Percentiles rank a stretch among this genome's conserved stretches.
These are phyloP conservation scores for Kodamaea kaohsiungensis DNA, from an alignment of 805 yeast species.

Conservation along the genomic window DNA sequence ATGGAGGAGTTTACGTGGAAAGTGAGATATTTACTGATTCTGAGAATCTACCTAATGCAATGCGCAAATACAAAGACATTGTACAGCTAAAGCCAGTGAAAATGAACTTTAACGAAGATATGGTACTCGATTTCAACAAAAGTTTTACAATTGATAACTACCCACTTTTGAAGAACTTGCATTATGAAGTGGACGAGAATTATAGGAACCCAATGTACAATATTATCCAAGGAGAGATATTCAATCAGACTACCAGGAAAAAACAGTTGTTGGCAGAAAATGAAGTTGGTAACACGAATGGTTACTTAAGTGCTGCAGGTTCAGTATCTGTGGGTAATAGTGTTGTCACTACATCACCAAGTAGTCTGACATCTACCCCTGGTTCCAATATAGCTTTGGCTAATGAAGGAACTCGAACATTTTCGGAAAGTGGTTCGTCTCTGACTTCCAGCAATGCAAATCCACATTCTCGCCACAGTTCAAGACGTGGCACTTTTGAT, in stretches of 20 bases:
- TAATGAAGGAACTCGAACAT: not conserved
- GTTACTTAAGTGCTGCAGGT: not conserved
- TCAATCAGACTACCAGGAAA: slow-evolving; percentile 10
- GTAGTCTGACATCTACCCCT: slow-evolving; percentile 10
- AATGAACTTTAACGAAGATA: slow-evolving; percentile 18
- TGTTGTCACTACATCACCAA: not conserved
- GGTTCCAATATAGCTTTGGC: slow-evolving; percentile 13
- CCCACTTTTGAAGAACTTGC: slow-evolving; percentile 18
- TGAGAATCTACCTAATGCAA: slow-evolving; percentile 1
- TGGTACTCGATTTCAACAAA: slow-evolving; percentile 17
- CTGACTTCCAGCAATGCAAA: not conserved
- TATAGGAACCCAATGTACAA: slow-evolving; percentile 2
- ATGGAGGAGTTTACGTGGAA: slow-evolving; percentile 13
- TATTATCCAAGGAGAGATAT: slow-evolving; percentile 10
- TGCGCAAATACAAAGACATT: slow-evolving; percentile 15
- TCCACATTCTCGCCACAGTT: not conserved
- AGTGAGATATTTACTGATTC: slow-evolving; percentile 10
- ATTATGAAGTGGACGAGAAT: slow-evolving; percentile 4
- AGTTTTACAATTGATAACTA: slow-evolving; percentile 18
- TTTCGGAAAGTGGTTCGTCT: slow-evolving; percentile 5
- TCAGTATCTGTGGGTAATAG: not conserved
- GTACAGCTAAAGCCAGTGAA: slow-evolving; percentile 18
- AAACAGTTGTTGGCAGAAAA: slow-evolving; percentile 4
- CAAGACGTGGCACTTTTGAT: slow-evolving; percentile 16
- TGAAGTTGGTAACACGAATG: slow-evolving; percentile 3